A percentile compares a stretch with the other conserved stretches of the same genome.
Evolutionary conservation across 306 rosid genomes (phyloP).

Genomic region (Alnus glutinosa): DNA sequence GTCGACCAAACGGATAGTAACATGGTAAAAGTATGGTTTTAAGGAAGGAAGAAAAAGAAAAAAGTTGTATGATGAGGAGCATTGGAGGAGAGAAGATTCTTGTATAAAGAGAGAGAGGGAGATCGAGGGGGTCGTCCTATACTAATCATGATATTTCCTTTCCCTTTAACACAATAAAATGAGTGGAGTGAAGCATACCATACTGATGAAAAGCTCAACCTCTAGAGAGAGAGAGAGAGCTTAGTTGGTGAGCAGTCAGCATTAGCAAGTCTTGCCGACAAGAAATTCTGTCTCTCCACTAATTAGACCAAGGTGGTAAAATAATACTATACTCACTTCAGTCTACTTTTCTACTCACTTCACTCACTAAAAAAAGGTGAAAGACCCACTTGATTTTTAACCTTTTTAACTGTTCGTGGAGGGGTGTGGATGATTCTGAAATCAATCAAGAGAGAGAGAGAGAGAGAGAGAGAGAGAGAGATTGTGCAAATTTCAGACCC

Average conservation of each 20-base stretch:
- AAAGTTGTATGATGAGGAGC: constrained; percentile 44
- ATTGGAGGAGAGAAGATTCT: constrained; percentile 77
- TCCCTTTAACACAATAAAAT: constrained; percentile 37
- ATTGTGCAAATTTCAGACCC: constrained; percentile 34
- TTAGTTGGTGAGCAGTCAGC: constrained; percentile 62
- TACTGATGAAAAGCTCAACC: constrained; percentile 29
- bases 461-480: constrained; percentile 21
- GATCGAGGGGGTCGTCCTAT: constrained; percentile 41
- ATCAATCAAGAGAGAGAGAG: constrained; percentile 31
- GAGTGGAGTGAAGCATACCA: constrained; percentile 40
- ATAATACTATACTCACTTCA: constrained; percentile 35
- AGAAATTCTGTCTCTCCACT: constrained; percentile 55
- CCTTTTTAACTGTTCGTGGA: constrained; percentile 40
- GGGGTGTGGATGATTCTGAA: constrained; percentile 44
- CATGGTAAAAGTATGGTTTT: too few relatives aligned
- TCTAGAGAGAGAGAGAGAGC: constrained; percentile 28
- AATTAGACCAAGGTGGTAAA: constrained; percentile 39
- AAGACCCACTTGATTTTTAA: constrained; percentile 42
- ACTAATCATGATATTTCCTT: constrained; percentile 62
- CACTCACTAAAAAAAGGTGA: constrained; percentile 25
- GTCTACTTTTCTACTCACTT: constrained; percentile 34
- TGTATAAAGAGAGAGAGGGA: constrained; percentile 47
- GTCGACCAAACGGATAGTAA: too few relatives aligned
- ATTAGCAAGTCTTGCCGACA: constrained; percentile 60
- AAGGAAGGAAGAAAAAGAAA: constrained; percentile 20